Base-by-base conservation (phyloP, 257 asterid genomes). In the Osmanthus fragrans region DNA sequence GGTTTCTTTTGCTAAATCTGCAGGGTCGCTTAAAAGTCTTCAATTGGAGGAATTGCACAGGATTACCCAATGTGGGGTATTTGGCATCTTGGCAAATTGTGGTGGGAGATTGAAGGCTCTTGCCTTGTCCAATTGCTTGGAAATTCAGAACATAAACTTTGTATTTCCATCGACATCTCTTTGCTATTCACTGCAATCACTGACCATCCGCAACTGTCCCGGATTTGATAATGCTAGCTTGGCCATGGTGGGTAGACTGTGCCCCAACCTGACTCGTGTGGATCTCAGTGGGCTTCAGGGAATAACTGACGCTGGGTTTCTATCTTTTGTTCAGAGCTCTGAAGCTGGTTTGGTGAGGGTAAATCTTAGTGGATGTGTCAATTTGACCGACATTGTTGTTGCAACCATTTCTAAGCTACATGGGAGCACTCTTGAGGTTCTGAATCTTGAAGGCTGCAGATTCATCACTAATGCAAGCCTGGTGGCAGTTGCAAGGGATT, bases 371-470 rank as follows among this genome's bases (percentile, higher is more conserved):
- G 92, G 94, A 37, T 96, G 97, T 36, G 87, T 84, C 56, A 86
- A 88, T 72, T 78, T 96, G 76, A 89, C 96, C 0, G 97, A 96
- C 82, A 82, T 70, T 4, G 84, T 80, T 65, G 88, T 89, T 69
- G 74, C 87, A 23, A 87, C 90, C 56, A 82, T 92, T n/a, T 82
- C 88, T 8, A 85, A 82, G 89, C 77, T 85, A 32, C 97, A 96
- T n/a, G 97, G 97, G 0, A 82, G 74, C 54, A 90, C 95, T 27
- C 85, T 96, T 0, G 96, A 89, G 86, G 68, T 79, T 77, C 87
- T 96, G 69, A 93, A 85, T 68, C 89, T 96, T 29, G 97, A 96
- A 8, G 92, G 94, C 7, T 96, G 99, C 87, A 80, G 65, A 72
- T 25, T 69, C 60, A 75, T 96, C 32, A 88, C 90, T 9, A 96